phyloP scores from a whole-genome alignment of 164 flowering plant species.

The Macadamia integrifolia region DNA sequence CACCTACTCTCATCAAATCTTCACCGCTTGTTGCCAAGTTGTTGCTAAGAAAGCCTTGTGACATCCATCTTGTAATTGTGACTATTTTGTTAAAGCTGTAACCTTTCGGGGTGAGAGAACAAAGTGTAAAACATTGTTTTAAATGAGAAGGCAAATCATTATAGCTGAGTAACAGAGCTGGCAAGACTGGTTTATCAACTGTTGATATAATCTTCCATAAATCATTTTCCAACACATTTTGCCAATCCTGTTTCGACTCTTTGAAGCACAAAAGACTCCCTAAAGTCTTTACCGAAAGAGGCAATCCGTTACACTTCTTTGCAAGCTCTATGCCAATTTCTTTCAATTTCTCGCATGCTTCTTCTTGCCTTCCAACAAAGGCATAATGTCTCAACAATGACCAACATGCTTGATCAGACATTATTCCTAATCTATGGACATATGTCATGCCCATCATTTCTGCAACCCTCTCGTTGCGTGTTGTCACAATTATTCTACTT shows the following conservation, averaged over 20 bases:
- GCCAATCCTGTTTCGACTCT: not conserved
- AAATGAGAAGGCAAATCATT: not conserved
- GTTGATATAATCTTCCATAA: not conserved
- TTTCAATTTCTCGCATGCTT: not conserved
- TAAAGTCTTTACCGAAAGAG: not conserved
- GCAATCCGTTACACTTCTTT: not conserved
- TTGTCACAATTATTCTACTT: not conserved
- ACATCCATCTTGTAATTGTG: not conserved
- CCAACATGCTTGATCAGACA: not conserved
- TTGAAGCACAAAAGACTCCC: not conserved
- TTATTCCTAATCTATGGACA: not conserved
- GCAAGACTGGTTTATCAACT: not conserved
- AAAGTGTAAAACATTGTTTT: not conserved
- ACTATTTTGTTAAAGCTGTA: not conserved
- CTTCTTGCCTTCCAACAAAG: not conserved
- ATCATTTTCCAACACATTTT: not conserved
- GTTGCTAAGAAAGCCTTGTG: not conserved
- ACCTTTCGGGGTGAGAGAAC: not conserved
- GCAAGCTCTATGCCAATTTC: not conserved
- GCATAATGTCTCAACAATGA: not conserved
- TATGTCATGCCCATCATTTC: not conserved
- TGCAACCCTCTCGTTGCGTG: not conserved
- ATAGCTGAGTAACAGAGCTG: not conserved
- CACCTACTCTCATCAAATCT: not conserved
- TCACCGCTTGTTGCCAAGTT: not conserved